phyloP scores from a whole-genome alignment of 768 basidiomycete species.

The Hericium coralloides region DNA sequence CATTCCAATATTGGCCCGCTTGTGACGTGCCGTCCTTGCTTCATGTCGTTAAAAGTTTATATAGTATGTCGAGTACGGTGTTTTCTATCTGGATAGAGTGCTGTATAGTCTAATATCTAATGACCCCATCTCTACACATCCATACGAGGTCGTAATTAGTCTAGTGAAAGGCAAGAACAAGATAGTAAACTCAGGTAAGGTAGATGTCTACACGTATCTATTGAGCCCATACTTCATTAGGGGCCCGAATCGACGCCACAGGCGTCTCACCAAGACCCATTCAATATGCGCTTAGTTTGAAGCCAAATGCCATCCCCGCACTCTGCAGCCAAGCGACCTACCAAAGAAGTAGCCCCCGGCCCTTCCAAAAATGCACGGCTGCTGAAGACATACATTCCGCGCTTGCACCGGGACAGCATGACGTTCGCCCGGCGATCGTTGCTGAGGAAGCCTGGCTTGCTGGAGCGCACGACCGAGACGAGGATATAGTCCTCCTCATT shows the following conservation, averaged over 20 bases:
- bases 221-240: not conserved
- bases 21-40: constrained; percentile 1
- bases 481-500: constrained; percentile 27
- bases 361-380: constrained; percentile 17
- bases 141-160: no score
- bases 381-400: constrained; percentile 23
- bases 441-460: constrained; percentile 22
- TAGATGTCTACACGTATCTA: not conserved
- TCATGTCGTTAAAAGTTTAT: no score
- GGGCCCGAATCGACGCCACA: not conserved
- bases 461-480: constrained; percentile 24
- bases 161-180: no score
- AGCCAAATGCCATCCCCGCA: constrained; percentile 12
- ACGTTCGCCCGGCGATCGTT: constrained; percentile 24
- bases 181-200: no score
- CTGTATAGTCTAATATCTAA: not conserved
- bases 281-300: constrained; percentile 2
- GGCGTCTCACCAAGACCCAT: not conserved
- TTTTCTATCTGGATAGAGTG: not conserved
- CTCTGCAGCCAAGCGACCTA: constrained; percentile 18
- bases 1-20: not conserved
- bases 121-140: no score
- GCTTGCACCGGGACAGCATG: constrained; percentile 27
- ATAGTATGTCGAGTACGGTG: not conserved
- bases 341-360: constrained; percentile 13